Base-by-base conservation (phyloP, 73 alveolate genomes). In the Breviolum minutum region DNA sequence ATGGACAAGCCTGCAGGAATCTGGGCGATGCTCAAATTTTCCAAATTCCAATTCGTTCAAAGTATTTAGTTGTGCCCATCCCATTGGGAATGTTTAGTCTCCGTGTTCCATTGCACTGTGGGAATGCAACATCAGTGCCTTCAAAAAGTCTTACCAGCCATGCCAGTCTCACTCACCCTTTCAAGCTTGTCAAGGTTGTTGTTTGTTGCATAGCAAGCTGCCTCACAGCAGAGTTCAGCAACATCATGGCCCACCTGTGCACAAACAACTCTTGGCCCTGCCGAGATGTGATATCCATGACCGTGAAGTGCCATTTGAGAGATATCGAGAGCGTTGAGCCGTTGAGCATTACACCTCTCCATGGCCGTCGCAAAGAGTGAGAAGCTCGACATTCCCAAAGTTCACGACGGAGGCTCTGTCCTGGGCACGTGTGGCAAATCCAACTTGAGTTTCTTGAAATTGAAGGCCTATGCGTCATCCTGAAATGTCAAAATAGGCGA, bases 191-290 rank as follows among this genome's bases (percentile, higher is more conserved):
- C 24, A 22, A 68, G 77, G 24, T 22, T 68, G 77, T 40, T 40
- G 81, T 20, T 71, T 20, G 13, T 20, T 71, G 81, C 81, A 17
- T 71, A 8, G 26, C 76, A 66, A 20, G 76, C 22, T 13, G 63
- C 90, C 90, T 81, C 90, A 30, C 66, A 48, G 14, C 90, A 81
- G 69, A 81, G 20, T 24, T 81, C 90, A 2, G 90, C 90, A 24
- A 81, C 90, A 32, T 81, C 90, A 48, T 81, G 90, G 90, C 90
- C 90, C 29, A 81, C 90, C 90, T 81, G 77, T 22, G 54, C 54
- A 40, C 54, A 40, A 40, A 40, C 54, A 40, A 40, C 54, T 40
- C 54, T 40, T 40, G 54, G 54, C 54, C 54, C 54, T 40, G 54
- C 54, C 3, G 54, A 3, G 54, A 40, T 40, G 54, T 40, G 54